Conservation (phyloP, 805 yeast species). For the Candida taoyuanica region DNA sequence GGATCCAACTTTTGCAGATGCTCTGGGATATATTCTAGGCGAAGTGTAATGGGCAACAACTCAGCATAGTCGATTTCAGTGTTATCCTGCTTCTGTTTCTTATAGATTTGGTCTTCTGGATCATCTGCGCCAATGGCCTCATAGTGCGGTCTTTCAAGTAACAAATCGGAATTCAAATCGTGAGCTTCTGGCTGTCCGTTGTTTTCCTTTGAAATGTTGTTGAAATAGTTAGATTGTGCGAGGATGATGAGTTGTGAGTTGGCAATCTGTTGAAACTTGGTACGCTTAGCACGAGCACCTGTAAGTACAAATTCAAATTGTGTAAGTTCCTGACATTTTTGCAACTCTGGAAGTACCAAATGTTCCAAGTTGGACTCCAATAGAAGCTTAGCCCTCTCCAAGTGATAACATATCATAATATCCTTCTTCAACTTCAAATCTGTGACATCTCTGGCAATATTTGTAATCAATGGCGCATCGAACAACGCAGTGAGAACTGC, state of each 20-base stretch:
- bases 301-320: conserved; percentile 64
- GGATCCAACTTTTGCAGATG: conserved; percentile 59
- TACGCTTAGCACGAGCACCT: conserved; percentile 85
- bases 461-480: conserved; percentile 20
- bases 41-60: conserved; percentile 58
- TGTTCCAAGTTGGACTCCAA: conserved; percentile 63
- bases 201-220: conserved; percentile 30
- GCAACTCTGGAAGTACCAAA: conserved; percentile 48
- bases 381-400: conserved; percentile 66
- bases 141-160: conserved; percentile 70
- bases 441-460: conserved; percentile 20
- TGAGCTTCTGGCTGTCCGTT: conserved; percentile 48
- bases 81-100: conserved; percentile 33
- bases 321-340: conserved; percentile 53
- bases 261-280: conserved; percentile 72
- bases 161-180: conserved; percentile 66
- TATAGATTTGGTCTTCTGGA: conserved; percentile 36
- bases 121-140: conserved; percentile 53
- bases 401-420: conserved; percentile 44
- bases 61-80: conserved; percentile 36
- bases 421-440: conserved; percentile 32
- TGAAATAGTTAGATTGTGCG: conserved; percentile 46
- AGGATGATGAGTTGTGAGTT: conserved; percentile 70
- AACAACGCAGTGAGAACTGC: conserved; percentile 33
- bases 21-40: conserved; percentile 59